Percentiles rank a stretch among this genome's conserved stretches.
Conservation (phyloP, 495 filamentous ascomycete genomes). For the Aspergillus carlsbadensis region DNA sequence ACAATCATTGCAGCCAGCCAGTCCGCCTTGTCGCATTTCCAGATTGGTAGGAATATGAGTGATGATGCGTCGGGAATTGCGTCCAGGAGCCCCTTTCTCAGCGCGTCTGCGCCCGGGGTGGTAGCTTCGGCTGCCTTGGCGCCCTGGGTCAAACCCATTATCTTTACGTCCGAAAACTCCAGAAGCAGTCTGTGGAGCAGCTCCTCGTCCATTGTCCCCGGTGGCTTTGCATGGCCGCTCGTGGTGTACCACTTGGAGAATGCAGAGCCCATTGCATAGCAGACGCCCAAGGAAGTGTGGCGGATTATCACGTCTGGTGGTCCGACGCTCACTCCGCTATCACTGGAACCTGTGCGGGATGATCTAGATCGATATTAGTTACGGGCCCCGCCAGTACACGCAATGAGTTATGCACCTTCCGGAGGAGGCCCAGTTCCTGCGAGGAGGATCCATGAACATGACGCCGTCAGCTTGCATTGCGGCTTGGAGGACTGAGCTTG, state of each 20-base stretch:
- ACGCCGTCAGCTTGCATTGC: too few relatives aligned
- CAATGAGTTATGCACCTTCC: too few relatives aligned
- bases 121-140: not conserved
- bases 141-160: constrained; percentile 20
- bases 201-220: constrained; percentile 15
- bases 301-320: too few relatives aligned
- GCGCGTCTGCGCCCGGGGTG: constrained; percentile 3
- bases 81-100: constrained; percentile 12
- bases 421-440: too few relatives aligned
- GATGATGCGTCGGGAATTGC: constrained; percentile 52
- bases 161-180: constrained; percentile 29
- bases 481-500: too few relatives aligned
- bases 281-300: constrained; percentile 9
- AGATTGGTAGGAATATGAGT: constrained; percentile 59
- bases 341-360: too few relatives aligned
- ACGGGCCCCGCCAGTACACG: too few relatives aligned
- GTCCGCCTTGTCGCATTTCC: constrained; percentile 57
- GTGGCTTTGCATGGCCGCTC: not conserved
- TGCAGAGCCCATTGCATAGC: constrained; percentile 14
- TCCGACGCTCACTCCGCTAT: too few relatives aligned
- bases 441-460: too few relatives aligned
- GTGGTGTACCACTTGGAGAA: not conserved
- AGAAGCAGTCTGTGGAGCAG: constrained; percentile 27
- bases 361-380: too few relatives aligned
- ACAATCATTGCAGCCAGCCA: constrained; percentile 63